Conservation (phyloP, 345 rosid genomes). For the Acer yangbiense region DNA sequence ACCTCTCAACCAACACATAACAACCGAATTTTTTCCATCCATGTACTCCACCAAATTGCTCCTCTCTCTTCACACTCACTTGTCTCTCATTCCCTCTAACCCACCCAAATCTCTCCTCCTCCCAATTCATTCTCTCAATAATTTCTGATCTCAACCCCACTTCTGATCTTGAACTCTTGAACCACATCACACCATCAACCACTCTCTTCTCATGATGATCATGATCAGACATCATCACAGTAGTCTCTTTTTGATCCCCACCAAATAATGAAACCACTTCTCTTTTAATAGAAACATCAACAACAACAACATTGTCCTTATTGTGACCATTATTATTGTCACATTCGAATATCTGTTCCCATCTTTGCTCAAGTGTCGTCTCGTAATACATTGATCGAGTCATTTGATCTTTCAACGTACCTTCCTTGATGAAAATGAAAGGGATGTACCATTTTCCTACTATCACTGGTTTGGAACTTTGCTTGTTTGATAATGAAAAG, state of each 20-base stretch:
- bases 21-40: constrained; percentile 61
- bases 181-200: constrained; percentile 38
- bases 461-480: constrained; percentile 1
- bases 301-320: not conserved
- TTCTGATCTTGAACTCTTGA: constrained; percentile 3
- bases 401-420: not conserved
- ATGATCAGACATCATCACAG: not conserved
- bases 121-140: constrained; percentile 47
- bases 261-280: not conserved
- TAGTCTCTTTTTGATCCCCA: not conserved
- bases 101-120: constrained; percentile 48
- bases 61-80: constrained; percentile 29
- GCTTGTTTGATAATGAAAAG: constrained; percentile 14
- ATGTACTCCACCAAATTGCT: constrained; percentile 24
- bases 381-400: not conserved
- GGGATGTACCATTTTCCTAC: not conserved
- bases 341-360: not conserved
- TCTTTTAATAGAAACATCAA: not conserved
- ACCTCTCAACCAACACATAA: constrained; percentile 67
- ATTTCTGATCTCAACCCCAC: constrained; percentile 38
- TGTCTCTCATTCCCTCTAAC: constrained; percentile 19
- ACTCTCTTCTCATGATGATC: not conserved
- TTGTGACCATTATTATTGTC: not conserved
- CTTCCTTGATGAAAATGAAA: not conserved
- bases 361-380: not conserved